Evolutionary conservation across 1,284 basidiomycete species (phyloP), one percentile per base, ranked within the genome.

Genomic region (Sanghuangporus weigelae): DNA sequence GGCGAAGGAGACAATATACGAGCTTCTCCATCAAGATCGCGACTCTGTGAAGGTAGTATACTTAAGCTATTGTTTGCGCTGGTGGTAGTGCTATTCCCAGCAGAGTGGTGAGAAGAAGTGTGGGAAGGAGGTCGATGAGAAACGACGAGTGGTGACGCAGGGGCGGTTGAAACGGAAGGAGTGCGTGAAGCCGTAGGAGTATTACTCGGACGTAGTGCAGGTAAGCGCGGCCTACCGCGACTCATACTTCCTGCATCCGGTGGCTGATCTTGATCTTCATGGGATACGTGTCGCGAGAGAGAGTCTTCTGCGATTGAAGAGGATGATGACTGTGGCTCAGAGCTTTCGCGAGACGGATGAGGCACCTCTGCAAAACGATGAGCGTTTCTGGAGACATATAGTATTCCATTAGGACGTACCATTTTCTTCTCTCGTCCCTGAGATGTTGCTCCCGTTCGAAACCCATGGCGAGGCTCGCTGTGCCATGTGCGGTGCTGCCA

Each of bases 241-340:
- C 55, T 66, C 62, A 12, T 65, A 63, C 12, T 69, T 21, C 35
- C 63, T 63, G 36, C 69, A 50, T 59, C 53, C 16, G 42, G 16
- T 31, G 63, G 38, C 8, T 40, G 11, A 53, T 44, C 35, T 21
- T 16, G 14, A 11, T 55, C 60, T n/a, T 59, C 64, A 48, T 62
- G 36, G 6, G 64, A 62, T 7, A 10, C 50, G 23, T 38, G 64
- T 39, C 64, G 64, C 35, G 64, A 65, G 10, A 65, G 40, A 21
- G 64, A 40, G 12, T 54, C 16, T 26, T 65, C 60, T 12, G 60
- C 49, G n/a, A 57, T 31, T 3, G 59, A 61, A 23, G 56, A 62
- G 14, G 64, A 65, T 4, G 64, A 58, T 8, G 64, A 65, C 26
- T 54, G 50, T 2, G 60, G 58, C n/a, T 49, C 63, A 16, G 50